These are phyloP conservation scores for Blastobotrys malaysiensis DNA, from an alignment of 1,139 yeast genomes.

Conservation along the genomic window DNA sequence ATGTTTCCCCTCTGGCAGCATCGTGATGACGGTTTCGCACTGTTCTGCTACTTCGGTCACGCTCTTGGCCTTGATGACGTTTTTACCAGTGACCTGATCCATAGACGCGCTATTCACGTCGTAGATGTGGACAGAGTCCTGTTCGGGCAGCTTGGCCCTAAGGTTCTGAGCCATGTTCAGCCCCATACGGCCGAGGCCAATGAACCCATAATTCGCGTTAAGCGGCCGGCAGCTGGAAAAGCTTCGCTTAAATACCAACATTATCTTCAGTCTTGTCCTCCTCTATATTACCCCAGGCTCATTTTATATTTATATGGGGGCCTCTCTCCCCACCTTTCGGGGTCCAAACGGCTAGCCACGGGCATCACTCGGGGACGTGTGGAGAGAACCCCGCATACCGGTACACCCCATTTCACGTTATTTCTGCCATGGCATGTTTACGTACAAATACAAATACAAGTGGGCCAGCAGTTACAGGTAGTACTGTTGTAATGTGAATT, in stretches of 20 bases:
- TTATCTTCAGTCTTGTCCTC: neutral
- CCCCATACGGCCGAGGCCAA: constrained; percentile 58
- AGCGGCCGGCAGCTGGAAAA: constrained; percentile 14
- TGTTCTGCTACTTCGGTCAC: constrained; percentile 39
- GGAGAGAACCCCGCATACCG: no score
- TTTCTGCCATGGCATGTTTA: no score
- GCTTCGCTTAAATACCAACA: constrained; percentile 12
- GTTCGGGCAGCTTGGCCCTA: constrained; percentile 39
- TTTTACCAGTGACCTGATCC: constrained; percentile 17
- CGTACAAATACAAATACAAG: no score
- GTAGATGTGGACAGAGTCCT: constrained; percentile 42
- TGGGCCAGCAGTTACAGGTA: no score
- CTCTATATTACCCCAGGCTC: neutral
- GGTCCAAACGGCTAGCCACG: neutral
- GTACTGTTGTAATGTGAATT: no score
- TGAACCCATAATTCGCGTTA: constrained; percentile 39
- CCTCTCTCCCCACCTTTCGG: neutral
- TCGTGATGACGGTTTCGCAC: constrained; percentile 40
- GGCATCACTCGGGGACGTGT: neutral
- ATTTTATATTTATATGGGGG: neutral
- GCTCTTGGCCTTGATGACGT: constrained; percentile 25
- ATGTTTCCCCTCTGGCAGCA: constrained; percentile 59
- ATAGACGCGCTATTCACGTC: constrained; percentile 40
- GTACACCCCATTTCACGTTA: neutral
- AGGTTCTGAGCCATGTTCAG: constrained; percentile 55